Evolutionary conservation across 169 alveolate species (phyloP), one percentile per base, ranked within the genome.

Genomic region (Theileria orientalis): DNA sequence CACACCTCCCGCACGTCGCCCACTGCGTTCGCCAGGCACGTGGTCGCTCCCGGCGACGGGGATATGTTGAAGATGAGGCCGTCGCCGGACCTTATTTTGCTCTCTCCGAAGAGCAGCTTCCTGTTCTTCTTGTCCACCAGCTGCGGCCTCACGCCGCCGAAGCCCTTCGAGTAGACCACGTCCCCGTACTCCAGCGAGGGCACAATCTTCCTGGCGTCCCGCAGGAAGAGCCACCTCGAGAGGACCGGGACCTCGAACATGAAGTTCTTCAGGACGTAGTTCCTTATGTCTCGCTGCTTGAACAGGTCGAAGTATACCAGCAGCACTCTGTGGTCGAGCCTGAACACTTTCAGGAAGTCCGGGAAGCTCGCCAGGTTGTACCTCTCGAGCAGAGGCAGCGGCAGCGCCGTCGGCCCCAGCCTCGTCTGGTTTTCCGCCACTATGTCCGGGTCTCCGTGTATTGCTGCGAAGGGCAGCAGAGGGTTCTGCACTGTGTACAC

Each of bases 31-130:
- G 94, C 91, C 23, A 92, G 74, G 68, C 95, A 92, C 14, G 95
- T 92, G 21, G 95, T 92, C 42, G 95, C 95, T 5, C 95, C 95
- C 2, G 95, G 95, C 13, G 95, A 92, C 30, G 95, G 93, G 0
- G 95, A 90, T 33, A 92, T 83, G 70, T 92, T 92, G 83, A 90
- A 92, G 3, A 92, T 90, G 47, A 90, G 83, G 21, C 92, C 92
- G 25, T 86, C 87, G 19, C 93, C 92, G 57, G 90, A 35, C 23
- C 75, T 73, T 14, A 92, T 89, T 70, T 92, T 92, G 40, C 94
- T 92, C 67, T 92, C 94, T n/a, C 95, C 95, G 23, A 90, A 76
- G 29, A 92, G 75, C 61, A 92, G 93, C 40, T 92, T 92, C 66
- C 78, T 76, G 40, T 83, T 73, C 19, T 59, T 64, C 52, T 92